Percentiles rank a stretch among this genome's conserved stretches.
These are phyloP conservation scores for Bruguiera parviflora DNA, from an alignment of 345 rosid species.

Conservation along the genomic window DNA sequence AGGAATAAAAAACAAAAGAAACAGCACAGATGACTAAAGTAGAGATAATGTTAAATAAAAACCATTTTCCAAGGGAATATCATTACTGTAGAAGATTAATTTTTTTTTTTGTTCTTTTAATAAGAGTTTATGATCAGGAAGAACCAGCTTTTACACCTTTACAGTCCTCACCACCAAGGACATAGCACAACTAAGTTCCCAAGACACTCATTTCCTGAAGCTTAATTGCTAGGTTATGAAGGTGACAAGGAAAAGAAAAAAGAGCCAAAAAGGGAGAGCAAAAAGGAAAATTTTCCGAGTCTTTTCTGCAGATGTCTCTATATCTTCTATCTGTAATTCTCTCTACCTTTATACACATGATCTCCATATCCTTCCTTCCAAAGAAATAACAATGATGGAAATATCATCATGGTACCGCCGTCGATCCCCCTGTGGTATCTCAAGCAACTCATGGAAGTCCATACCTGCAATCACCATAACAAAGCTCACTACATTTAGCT, in stretches of 20 bases:
- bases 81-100: conserved; percentile 36
- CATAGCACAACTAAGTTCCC: conserved; percentile 25
- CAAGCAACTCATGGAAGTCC: conserved; percentile 81
- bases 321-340: conserved; percentile 14
- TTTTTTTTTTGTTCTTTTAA: conserved; percentile 6
- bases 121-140: conserved; percentile 31
- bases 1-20: neutral
- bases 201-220: conserved; percentile 14
- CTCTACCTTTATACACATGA: conserved; percentile 67
- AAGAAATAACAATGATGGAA: conserved; percentile 79
- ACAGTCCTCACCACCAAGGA: conserved; percentile 35
- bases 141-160: conserved; percentile 43
- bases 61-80: conserved; percentile 19
- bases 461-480: conserved; percentile 53
- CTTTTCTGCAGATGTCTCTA: conserved; percentile 22
- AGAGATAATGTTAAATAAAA: conserved; percentile 8
- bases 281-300: conserved; percentile 28
- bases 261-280: neutral
- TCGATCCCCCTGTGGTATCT: conserved; percentile 90
- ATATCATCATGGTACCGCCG: conserved; percentile 91
- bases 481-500: conserved; percentile 1
- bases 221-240: conserved; percentile 33
- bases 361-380: conserved; percentile 96
- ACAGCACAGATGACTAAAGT: neutral
- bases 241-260: conserved; percentile 31